These are phyloP conservation scores for Trypanosomatidae sp. DNA, from an alignment of 208 protist genomes.

Conservation along the genomic window DNA sequence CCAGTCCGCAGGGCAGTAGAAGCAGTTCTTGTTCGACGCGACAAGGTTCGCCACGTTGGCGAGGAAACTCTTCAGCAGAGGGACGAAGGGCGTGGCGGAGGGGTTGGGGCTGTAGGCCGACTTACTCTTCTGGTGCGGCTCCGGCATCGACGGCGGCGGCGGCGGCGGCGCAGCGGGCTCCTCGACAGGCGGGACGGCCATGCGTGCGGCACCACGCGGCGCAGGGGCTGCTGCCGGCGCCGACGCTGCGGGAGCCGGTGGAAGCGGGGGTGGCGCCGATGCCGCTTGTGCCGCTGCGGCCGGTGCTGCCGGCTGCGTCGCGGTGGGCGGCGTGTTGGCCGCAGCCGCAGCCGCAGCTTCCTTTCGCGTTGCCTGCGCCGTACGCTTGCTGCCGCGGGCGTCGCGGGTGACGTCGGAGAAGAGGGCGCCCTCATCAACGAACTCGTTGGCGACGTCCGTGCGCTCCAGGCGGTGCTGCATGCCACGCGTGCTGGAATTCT, in stretches of 20 bases:
- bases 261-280: slow-evolving; percentile 1
- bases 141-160: slow-evolving; percentile 14
- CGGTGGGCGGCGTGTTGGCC: slow-evolving; percentile 18
- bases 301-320: slow-evolving; percentile 3
- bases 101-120: slow-evolving; percentile 54
- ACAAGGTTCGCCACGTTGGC: slow-evolving; percentile 51
- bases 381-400: slow-evolving; percentile 10
- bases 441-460: slow-evolving; percentile 39
- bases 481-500: slow-evolving; percentile 48
- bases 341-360: slow-evolving; percentile 7
- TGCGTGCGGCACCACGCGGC: no score
- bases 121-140: slow-evolving; percentile 28
- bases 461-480: slow-evolving; percentile 77
- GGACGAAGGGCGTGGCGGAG: slow-evolving; percentile 45
- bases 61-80: slow-evolving; percentile 49
- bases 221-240: no score
- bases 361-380: slow-evolving; percentile 11
- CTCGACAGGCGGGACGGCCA: no score
- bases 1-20: slow-evolving; percentile 42
- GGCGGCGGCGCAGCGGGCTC: slow-evolving; percentile 3
- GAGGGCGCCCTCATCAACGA: slow-evolving; percentile 71
- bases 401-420: slow-evolving; percentile 74
- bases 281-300: slow-evolving; percentile 12
- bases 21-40: slow-evolving; percentile 46
- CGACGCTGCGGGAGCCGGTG: no score